Evolutionary conservation across 2,329 filamentous ascomycete genomes (phyloP).

Genomic region (Dactylellina parvicollis): DNA sequence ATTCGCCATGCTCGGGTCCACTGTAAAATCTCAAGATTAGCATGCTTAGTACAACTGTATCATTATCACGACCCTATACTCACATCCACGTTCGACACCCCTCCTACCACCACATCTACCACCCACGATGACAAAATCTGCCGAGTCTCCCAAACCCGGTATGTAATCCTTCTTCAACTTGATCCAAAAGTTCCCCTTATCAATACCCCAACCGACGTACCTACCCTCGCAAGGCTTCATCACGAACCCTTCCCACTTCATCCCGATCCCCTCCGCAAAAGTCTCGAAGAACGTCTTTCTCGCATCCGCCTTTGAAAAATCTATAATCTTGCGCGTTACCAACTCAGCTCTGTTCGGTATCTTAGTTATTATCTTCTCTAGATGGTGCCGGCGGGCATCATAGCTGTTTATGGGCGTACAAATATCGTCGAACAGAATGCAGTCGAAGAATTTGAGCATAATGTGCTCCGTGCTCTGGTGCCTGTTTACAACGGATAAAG

Average conservation of each 20-base stretch:
- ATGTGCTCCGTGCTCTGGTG: slow-evolving; percentile 63
- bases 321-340: slow-evolving; percentile 73
- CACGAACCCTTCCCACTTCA: slow-evolving; percentile 79
- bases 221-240: slow-evolving; percentile 79
- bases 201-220: slow-evolving; percentile 72
- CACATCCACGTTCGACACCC: slow-evolving; percentile 45
- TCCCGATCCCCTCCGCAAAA: slow-evolving; percentile 74
- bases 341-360: slow-evolving; percentile 73
- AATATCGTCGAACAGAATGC: slow-evolving; percentile 67
- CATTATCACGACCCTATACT: slow-evolving; percentile 4
- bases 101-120: slow-evolving; percentile 64
- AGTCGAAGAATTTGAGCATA: slow-evolving; percentile 72
- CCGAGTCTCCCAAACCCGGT: slow-evolving; percentile 78
- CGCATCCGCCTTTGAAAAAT: slow-evolving; percentile 69
- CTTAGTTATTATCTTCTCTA: slow-evolving; percentile 69
- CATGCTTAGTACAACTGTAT: neutral
- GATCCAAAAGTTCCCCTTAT: slow-evolving; percentile 66
- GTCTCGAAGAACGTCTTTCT: slow-evolving; percentile 68
- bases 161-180: slow-evolving; percentile 92
- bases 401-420: slow-evolving; percentile 68
- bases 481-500: slow-evolving; percentile 64
- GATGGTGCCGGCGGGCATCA: slow-evolving; percentile 69
- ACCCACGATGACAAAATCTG: slow-evolving; percentile 82
- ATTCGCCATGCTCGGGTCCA: slow-evolving; percentile 71
- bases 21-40: slow-evolving; percentile 62